Evolutionary conservation across 129 eudicot species (phyloP), one percentile per base, ranked within the genome.

Genomic region (Centella asiatica): DNA sequence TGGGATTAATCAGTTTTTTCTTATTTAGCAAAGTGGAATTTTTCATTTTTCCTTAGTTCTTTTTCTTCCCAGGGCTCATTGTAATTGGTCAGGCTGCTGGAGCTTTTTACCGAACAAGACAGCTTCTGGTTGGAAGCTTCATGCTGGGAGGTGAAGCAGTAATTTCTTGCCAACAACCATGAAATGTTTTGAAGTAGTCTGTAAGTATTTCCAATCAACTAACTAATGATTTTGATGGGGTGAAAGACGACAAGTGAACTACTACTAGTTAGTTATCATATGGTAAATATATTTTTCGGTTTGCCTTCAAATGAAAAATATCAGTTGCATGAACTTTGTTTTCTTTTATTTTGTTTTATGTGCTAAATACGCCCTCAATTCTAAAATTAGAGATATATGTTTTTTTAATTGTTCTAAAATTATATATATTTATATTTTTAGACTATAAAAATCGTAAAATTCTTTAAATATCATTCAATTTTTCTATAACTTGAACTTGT

Each of bases 191-290:
- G 65, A 60, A 60, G 50, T 60, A 60, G 65, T 11, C 33, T 39
- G 65, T 25, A 60, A 60, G 51, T 60, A 39, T 42, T 60, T 40
- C 47, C 49, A 37, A 40, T 11, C 65, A 24, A 60, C 51, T 48
- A 19, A 48, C 54, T 60, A 44, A 56, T 56, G 64, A 60, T 60
- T 39, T 60, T 60, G 65, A 37, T 22, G 23, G 8, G 31, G 8
- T 57, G 36, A 8, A 39, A 19, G 27, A 33, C 19, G 63, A 57
- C 63, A 32, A 33, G 33, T 3, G 19, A 57, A 57, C 63, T 33
- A 57, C 27, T 31, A 33, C n/a, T 20, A 17, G 51, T 46, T 45
- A 7, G 50, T 45, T 3, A 23, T n/a, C 18, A 44, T n/a, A 15
- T 4, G 10, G 51, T 46, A 46, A 17, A 19, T 46, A 5, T 8